Evolutionary conservation across 2,329 filamentous ascomycete genomes (phyloP).

Genomic region (Ustilaginoidea virens): DNA sequence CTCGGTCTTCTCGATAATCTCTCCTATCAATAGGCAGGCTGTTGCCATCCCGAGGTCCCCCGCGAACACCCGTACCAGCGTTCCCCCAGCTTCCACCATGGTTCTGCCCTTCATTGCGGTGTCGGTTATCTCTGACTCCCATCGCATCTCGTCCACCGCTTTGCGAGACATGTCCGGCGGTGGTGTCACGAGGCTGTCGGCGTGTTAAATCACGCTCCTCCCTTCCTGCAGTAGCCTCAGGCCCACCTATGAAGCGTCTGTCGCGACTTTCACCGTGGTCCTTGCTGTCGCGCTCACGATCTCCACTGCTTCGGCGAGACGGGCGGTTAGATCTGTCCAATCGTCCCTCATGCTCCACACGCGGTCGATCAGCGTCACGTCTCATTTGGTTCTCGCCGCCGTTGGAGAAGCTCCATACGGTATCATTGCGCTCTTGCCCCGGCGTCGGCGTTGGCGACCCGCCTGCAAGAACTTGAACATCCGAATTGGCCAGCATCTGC

Average conservation of each 20-base stretch:
- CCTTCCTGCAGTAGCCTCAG: constrained; percentile 11
- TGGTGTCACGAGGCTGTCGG: constrained; percentile 14
- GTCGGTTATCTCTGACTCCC: constrained; percentile 17
- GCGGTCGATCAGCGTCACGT: constrained; percentile 25
- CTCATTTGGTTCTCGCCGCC: constrained; percentile 15
- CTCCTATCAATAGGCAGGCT: constrained; percentile 17
- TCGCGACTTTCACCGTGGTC: constrained; percentile 30
- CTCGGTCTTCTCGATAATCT: constrained; percentile 20
- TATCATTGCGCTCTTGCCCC: constrained; percentile 31
- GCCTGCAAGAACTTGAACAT: constrained; percentile 40
- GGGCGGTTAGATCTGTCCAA: constrained; percentile 23
- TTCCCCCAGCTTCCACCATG: constrained; percentile 8
- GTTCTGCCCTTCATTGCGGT: constrained; percentile 12
- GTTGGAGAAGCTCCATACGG: constrained; percentile 18
- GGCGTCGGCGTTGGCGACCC: constrained; percentile 35
- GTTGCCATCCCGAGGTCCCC: constrained; percentile 16
- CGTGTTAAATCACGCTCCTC: constrained; percentile 21
- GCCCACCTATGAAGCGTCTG: constrained; percentile 20
- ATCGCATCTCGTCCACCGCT: constrained; percentile 16
- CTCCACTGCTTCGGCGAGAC: constrained; percentile 33
- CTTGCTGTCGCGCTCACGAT: constrained; percentile 31
- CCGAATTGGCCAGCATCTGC: constrained; percentile 33
- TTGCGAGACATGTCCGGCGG: constrained; percentile 15
- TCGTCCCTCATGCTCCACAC: constrained; percentile 26
- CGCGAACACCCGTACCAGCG: constrained; percentile 11